Evolutionary conservation across 179 eudicot genomes (phyloP), one percentile per base, ranked within the genome.

Genomic region (Sideroxylon spinosum): DNA sequence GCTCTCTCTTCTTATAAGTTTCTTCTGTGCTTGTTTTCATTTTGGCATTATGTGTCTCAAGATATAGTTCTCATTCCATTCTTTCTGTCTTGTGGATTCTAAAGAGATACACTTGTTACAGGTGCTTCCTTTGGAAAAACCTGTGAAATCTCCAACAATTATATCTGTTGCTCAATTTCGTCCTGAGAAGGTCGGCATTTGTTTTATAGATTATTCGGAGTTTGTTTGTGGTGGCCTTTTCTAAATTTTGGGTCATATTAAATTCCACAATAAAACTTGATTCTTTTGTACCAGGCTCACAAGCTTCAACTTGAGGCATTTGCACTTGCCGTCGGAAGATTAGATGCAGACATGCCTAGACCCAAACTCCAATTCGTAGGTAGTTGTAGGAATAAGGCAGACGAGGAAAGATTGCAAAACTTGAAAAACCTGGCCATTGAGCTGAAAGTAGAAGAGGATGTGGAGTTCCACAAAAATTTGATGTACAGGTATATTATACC

Each of bases 151-250:
- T 50, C 88, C 90, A 62, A 78, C 85, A 63, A 86, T 95, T 52
- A 90, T 95, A 78, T 93, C 98, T 26, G 98, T 93, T 86, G 99
- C 98, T 83, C 99, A 92, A 78, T 95, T 95, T 85, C 97, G 98
- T 85, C 99, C 98, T 71, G 99, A 95, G 87, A 95, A 95, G 98
- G 98, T 93, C 84, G 78, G 87, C 83, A 84, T 71, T 37, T 37
- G 3, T 37, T 82, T 78, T 78, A 75, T 83, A 73, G 76, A 73
- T n/a, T 71, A 25, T 68, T 9, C 19, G 11, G 53, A 57, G 17
- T 9, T 74, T 46, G 22, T 74, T 64, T 52, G 1, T 80, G 71
- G 17, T 28, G 71, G 76, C 75, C 52, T 80, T 28, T 63, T 26
- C 5, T 37, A 37, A 37, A 37, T 37, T 37, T 37, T 64, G 68